Conservation (phyloP, 2,329 filamentous ascomycete genomes). For the Calonectria pseudoreteaudii region DNA sequence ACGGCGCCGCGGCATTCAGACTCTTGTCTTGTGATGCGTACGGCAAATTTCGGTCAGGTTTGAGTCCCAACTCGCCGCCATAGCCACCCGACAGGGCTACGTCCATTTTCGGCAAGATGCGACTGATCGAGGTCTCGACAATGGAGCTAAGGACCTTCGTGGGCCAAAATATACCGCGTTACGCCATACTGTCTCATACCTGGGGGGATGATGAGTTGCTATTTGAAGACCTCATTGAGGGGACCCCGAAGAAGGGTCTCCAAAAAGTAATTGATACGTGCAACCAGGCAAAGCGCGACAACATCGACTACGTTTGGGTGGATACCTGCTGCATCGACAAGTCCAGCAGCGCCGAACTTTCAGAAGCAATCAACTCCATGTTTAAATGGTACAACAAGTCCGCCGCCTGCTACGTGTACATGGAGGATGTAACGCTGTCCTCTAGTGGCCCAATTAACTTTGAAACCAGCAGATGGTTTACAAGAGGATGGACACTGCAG, state of each 20-base stretch:
- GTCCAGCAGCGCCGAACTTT: slow-evolving; percentile 40
- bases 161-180: slow-evolving; percentile 30
- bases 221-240: slow-evolving; percentile 33
- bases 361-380: slow-evolving; percentile 41
- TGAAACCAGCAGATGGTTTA: slow-evolving; percentile 40
- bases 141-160: slow-evolving; percentile 31
- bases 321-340: slow-evolving; percentile 42
- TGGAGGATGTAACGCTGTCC: slow-evolving; percentile 34
- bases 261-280: slow-evolving; percentile 36
- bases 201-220: slow-evolving; percentile 41
- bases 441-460: slow-evolving; percentile 21
- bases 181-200: slow-evolving; percentile 42
- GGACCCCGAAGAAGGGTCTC: slow-evolving; percentile 31
- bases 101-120: slow-evolving; percentile 24
- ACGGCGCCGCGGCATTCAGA: too few relatives aligned
- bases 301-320: slow-evolving; percentile 39
- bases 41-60: neutral
- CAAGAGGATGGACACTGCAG: slow-evolving; percentile 39
- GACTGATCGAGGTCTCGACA: slow-evolving; percentile 38
- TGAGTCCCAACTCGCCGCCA: neutral
- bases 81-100: too few relatives aligned
- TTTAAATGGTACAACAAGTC: slow-evolving; percentile 40
- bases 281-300: slow-evolving; percentile 31
- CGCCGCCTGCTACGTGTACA: slow-evolving; percentile 35
- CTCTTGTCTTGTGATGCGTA: neutral